Base-by-base conservation (phyloP, 2,329 filamentous ascomycete genomes). In the Botryotinia globosa region DNA sequence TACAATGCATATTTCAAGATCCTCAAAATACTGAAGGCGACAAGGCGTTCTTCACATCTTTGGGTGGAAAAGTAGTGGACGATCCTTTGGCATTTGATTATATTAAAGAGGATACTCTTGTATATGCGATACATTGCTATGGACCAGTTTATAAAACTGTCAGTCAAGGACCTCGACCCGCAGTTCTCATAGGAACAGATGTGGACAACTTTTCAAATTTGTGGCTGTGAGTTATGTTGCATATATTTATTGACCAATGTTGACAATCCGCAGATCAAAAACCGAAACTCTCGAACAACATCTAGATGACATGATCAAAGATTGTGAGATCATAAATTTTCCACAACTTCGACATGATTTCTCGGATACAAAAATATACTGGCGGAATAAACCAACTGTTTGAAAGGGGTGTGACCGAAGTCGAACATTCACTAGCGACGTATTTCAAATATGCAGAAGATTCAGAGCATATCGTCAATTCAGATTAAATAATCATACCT, bases 101-200 rank as follows among this genome's bases (percentile, higher is more conserved):
- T 12, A 76, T 81, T 29, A 73, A 66, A 20, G 75, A 74, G 20
- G 73, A 74, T 25, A 79, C 75, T 44, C 67, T 81, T 62, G 79
- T 81, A 1, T 81, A 80, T 74, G 80, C 79, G 1, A 79, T 81
- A 45, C 80, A 81, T 73, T 81, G 80, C 71, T 81, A 81, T 72
- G 75, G 74, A 14, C 61, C 75, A 22, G 72, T 81, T 8, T 81
- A 81, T 59, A 74, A 77, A 39, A 44, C 76, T 25, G 70, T 80
- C 58, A 73, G 74, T 45, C 74, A 77, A 45, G 74, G 73, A 25
- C 56, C 73, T 18, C 75, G 64, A 58, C 79, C 80, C 10, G 76
- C 74, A 25, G 73, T 80, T 2, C 67, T 81, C 39, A 77, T 81
- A 63, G 76, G 77, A 25, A 81, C 79, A 2, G 77, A 80, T 67